Evolutionary conservation across 2,329 filamentous ascomycete genomes (phyloP), one percentile per base, ranked within the genome.

Genomic region (Epichloe scottii): DNA sequence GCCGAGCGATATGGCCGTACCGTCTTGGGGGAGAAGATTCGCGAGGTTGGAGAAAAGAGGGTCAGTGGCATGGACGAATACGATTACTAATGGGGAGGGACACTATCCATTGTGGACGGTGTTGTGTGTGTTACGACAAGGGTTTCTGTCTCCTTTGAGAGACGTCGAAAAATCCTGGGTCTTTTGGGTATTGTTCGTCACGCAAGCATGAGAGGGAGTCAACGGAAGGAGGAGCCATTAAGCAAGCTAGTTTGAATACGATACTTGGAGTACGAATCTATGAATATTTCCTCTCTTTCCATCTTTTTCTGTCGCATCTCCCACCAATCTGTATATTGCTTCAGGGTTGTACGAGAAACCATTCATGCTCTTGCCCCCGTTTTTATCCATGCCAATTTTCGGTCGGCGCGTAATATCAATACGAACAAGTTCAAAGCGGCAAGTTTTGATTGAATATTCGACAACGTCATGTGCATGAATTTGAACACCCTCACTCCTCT

Each of bases 21-120:
- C 40, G 78, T 96, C 26, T 68, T 98, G 58, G 85, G 85, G 41
- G 88, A 91, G 61, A 97, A 97, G 79, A 97, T 98, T 62, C 77
- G 84, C 48, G 87, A 94, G 63, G 60, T 93, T 60, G 89, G 83
- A 1, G 90, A 96, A 72, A 75, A 73, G 62, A 76, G 82, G 62
- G 68, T 83, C 40, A 73, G 76, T 53, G 81, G 79, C 8, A 69
- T 79, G 64, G 79, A 79, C 19, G 82, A 78, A 17, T 78, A 81
- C 49, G 63, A 60, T 39, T 57, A 52, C 42, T 52, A 39, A 51
- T 43, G 26, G 30, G 48, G 53, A 26, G 50, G 0, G 35, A 5
- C 8, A 30, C 26, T 30, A 1, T 10, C 10, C 3, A 30, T 30
- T 38, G 35, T 5, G 35, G 12, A 38, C n/a, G n/a, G n/a, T 38